Evolutionary conservation across 495 filamentous ascomycete species (phyloP).

Genomic region (Neurospora sp.): DNA sequence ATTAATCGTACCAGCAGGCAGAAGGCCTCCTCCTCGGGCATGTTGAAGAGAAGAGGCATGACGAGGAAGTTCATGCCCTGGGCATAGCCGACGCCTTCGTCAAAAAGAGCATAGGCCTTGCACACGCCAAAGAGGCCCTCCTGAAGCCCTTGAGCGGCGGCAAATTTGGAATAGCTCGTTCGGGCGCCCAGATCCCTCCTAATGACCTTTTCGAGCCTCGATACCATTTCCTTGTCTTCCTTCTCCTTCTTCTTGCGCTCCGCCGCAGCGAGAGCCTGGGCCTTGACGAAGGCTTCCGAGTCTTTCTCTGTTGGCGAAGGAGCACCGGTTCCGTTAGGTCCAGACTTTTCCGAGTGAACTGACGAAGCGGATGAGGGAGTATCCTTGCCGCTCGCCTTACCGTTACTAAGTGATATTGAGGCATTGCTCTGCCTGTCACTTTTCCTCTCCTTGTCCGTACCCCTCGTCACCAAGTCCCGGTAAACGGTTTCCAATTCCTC

Average conservation of each 20-base stretch:
- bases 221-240: conserved; percentile 57
- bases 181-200: conserved; percentile 80
- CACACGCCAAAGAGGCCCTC: conserved; percentile 91
- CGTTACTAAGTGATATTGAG: conserved; percentile 15
- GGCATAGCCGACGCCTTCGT: conserved; percentile 90
- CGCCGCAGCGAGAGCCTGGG: conserved; percentile 53
- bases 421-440: conserved; percentile 42
- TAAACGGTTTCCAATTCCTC: conserved; percentile 85
- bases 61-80: conserved; percentile 98
- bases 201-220: conserved; percentile 86
- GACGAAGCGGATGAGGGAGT: conserved; percentile 71
- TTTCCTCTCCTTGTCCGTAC: conserved; percentile 63
- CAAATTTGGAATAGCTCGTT: conserved; percentile 93
- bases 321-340: conserved; percentile 47
- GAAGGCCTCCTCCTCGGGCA: conserved; percentile 97
- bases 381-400: conserved; percentile 43
- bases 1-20: conserved; percentile 86
- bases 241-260: conserved; percentile 64
- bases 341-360: conserved; percentile 70
- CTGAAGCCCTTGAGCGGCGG: conserved; percentile 77
- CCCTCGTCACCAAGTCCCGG: conserved; percentile 65
- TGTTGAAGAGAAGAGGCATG: conserved; percentile 97
- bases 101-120: conserved; percentile 94
- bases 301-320: conserved; percentile 52
- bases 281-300: conserved; percentile 52